Percentiles rank a stretch among this genome's conserved stretches.
Evolutionary conservation across 768 basidiomycete species (phyloP).

Genomic region (Pisolithus microcarpus): DNA sequence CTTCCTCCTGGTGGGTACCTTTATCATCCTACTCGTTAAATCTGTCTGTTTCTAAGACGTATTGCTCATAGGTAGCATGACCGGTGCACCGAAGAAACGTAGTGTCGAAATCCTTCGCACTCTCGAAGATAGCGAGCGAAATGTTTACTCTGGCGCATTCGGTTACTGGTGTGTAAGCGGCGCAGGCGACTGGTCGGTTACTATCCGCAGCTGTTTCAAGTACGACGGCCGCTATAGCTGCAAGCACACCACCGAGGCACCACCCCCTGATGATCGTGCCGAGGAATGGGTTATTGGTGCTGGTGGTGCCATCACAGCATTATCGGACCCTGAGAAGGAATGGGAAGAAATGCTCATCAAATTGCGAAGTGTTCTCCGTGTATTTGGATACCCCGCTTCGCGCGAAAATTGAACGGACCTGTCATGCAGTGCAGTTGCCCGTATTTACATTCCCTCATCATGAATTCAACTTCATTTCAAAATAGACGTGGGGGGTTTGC

Average conservation of each 20-base stretch:
- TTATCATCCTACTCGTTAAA: neutral
- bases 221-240: no score
- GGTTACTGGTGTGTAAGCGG: conserved; percentile 91
- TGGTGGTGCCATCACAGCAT: conserved; percentile 59
- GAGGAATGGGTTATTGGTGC: no score
- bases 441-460: conserved; percentile 2
- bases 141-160: conserved; percentile 87
- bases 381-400: conserved; percentile 41
- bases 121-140: conserved; percentile 58
- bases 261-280: neutral
- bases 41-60: no score
- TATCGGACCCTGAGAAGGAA: conserved; percentile 78
- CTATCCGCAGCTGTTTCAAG: no score
- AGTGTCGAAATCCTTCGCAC: conserved; percentile 83
- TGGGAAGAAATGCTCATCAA: conserved; percentile 98
- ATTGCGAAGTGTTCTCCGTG: conserved; percentile 65
- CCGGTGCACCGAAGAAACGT: conserved; percentile 92
- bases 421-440: neutral
- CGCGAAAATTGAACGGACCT: conserved; percentile 10
- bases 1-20: conserved; percentile 70
- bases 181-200: conserved; percentile 54
- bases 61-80: no score
- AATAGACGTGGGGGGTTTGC: neutral
- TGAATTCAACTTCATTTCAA: conserved; percentile 34
- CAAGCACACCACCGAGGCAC: neutral